Percentiles rank a stretch among this genome's conserved stretches.
Conservation (phyloP, 768 basidiomycete species). For the Hemileccinum rubropunctum region DNA sequence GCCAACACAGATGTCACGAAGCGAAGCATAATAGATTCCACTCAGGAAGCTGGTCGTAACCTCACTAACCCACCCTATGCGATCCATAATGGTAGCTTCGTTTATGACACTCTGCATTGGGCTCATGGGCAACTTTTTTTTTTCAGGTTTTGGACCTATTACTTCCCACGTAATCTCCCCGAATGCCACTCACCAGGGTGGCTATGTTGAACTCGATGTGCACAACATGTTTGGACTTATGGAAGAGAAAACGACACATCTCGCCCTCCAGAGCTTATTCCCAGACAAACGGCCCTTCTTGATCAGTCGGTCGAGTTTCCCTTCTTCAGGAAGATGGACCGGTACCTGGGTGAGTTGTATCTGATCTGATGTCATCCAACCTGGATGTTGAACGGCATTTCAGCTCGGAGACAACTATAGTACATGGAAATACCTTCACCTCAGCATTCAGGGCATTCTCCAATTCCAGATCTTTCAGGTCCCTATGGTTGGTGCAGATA, state of each 20-base stretch:
- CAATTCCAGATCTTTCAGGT: constrained; percentile 82
- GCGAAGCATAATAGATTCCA: constrained; percentile 48
- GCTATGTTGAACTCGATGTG: constrained; percentile 58
- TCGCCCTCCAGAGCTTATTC: constrained; percentile 49
- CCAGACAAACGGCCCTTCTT: constrained; percentile 65
- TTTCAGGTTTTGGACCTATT: constrained; percentile 48
- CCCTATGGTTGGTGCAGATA: constrained; percentile 78
- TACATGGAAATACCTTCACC: constrained; percentile 66
- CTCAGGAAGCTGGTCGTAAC: constrained; percentile 42
- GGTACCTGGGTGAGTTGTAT: constrained; percentile 56
- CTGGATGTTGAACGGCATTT: constrained; percentile 29
- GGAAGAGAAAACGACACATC: constrained; percentile 63
- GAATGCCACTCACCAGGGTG: constrained; percentile 65
- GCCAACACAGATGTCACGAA: constrained; percentile 33
- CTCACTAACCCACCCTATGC: constrained; percentile 62
- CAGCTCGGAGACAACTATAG: constrained; percentile 74
- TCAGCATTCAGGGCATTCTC: constrained; percentile 70
- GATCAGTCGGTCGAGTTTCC: constrained; percentile 64
- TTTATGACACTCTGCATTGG: neutral
- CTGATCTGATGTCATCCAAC: neutral
- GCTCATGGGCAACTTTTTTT: constrained; percentile 1
- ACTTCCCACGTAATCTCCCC: constrained; percentile 56
- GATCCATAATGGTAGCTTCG: constrained; percentile 59
- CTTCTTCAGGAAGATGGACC: constrained; percentile 63
- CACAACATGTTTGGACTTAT: constrained; percentile 70